Percentiles rank a stretch among this genome's conserved stretches.
These are phyloP conservation scores for Cyphellophora attinorum DNA, from an alignment of 2,329 filamentous ascomycete genomes.

Conservation along the genomic window DNA sequence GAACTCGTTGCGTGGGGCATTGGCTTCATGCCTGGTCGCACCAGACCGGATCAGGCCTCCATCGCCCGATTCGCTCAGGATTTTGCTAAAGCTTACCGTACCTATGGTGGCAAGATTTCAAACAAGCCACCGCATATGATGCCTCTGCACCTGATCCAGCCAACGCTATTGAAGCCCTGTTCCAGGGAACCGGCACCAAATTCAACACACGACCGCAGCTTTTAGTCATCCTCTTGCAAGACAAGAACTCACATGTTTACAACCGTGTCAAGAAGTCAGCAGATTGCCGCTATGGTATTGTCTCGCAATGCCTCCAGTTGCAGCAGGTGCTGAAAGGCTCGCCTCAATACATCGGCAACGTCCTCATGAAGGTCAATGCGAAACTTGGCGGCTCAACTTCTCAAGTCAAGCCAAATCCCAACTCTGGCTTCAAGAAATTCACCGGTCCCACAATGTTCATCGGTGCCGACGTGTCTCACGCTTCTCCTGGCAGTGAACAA, in stretches of 20 bases:
- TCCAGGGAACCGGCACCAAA: constrained; percentile 44
- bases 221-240: constrained; percentile 66
- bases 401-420: constrained; percentile 31
- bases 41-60: constrained; percentile 30
- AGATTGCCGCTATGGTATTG: constrained; percentile 74
- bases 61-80: constrained; percentile 47
- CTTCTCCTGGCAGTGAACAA: constrained; percentile 52
- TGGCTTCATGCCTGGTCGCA: constrained; percentile 51
- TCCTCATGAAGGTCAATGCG: constrained; percentile 92
- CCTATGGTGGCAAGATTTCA: constrained; percentile 51
- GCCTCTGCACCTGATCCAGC: constrained; percentile 35
- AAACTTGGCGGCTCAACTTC: constrained; percentile 81
- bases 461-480: constrained; percentile 84
- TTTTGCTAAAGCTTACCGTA: constrained; percentile 52
- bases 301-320: constrained; percentile 72
- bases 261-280: constrained; percentile 79
- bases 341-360: constrained; percentile 83
- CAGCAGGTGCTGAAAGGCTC: constrained; percentile 60
- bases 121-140: constrained; percentile 38
- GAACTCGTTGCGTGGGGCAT: constrained; percentile 68
- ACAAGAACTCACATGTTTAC: constrained; percentile 64
- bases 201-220: constrained; percentile 58
- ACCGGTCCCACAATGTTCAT: constrained; percentile 65
- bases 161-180: constrained; percentile 47
- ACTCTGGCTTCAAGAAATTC: constrained; percentile 23